phyloP scores from a whole-genome alignment of 2,329 filamentous ascomycete species.

The Claviceps sp. region DNA sequence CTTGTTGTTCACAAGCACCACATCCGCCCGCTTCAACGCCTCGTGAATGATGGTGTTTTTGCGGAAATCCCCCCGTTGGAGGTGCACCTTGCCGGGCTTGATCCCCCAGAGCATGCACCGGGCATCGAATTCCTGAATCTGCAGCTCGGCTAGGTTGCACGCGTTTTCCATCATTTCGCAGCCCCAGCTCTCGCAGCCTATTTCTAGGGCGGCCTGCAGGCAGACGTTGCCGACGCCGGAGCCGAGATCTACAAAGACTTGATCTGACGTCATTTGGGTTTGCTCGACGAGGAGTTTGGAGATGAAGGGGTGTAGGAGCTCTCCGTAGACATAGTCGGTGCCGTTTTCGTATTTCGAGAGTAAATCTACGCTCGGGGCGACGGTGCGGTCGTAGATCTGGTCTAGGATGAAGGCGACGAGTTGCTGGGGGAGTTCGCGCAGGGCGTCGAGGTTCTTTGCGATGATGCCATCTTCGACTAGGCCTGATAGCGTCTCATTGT shows the following conservation, averaged over 20 bases:
- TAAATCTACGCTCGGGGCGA: conserved; percentile 75
- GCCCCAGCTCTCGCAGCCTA: conserved; percentile 89
- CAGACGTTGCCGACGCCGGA: conserved; percentile 95
- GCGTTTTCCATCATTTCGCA: conserved; percentile 94
- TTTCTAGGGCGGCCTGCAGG: conserved; percentile 81
- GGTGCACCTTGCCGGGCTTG: conserved; percentile 60
- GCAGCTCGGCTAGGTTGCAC: conserved; percentile 65
- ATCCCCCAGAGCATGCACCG: conserved; percentile 85
- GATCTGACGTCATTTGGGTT: conserved; percentile 63
- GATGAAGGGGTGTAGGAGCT: conserved; percentile 75
- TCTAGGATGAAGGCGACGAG: conserved; percentile 70
- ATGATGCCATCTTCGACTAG: conserved; percentile 60
- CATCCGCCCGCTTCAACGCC: conserved; percentile 72
- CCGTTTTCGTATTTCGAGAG: conserved; percentile 80
- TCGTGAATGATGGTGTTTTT: conserved; percentile 56
- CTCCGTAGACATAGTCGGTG: conserved; percentile 88
- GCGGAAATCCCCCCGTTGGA: conserved; percentile 76
- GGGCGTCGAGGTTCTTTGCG: conserved; percentile 53
- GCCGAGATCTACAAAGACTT: conserved; percentile 87
- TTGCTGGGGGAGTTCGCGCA: conserved; percentile 55
- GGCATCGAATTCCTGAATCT: conserved; percentile 72
- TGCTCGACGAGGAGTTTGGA: conserved; percentile 66
- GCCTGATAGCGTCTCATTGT: conserved; percentile 57
- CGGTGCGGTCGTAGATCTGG: conserved; percentile 84
- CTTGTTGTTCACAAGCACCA: conserved; percentile 97